Base-by-base conservation (phyloP, 345 rosid species). In the Eucalyptus tenuipes region DNA sequence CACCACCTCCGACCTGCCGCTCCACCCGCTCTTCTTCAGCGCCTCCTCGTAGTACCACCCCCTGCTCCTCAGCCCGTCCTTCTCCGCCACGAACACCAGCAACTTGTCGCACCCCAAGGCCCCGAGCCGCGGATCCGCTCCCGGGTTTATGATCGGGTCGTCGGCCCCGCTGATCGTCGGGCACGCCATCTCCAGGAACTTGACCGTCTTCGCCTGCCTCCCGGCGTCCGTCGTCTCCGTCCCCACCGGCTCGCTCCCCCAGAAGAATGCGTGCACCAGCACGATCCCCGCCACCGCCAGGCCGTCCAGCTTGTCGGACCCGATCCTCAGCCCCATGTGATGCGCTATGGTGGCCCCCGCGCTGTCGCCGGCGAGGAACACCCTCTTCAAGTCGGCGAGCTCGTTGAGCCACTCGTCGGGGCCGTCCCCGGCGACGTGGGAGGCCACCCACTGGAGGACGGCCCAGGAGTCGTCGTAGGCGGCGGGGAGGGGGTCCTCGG, bases 91-190 rank as follows among this genome's bases (percentile, higher is more conserved):
- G 33, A 88, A 88, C 47, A 94, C 93, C 85, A 90, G 87, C 71
- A 91, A 89, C 89, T 81, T 92, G 4, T 80, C 91, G 86, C 86
- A 90, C 82, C 88, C 86, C 49, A 94, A 20, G 3, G n/a, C 88
- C 25, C 80, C 49, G 88, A 93, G 87, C 29, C 91, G 88, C 48
- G 91, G 88, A 50, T 89, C 90, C 88, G 47, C 86, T 2, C 13
- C 91, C 31, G 96, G 95, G 64, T 93, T 92, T 87, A 92, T 4
- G 53, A 45, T 88, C 4, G 94, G 95, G 52, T 94, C 96, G n/a
- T 89, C 91, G 11, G 82, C 22, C 5, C 94, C 93, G 16, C 81
- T 75, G 82, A 91, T 91, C 10, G 88, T 57, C 5, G 94, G 93
- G 55, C 87, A 88, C 33, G 86, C 3, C 48, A 75, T 84, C 40